Evolutionary conservation across 148 eudicot species (phyloP).

Genomic region (Dysphania ambrosioides): DNA sequence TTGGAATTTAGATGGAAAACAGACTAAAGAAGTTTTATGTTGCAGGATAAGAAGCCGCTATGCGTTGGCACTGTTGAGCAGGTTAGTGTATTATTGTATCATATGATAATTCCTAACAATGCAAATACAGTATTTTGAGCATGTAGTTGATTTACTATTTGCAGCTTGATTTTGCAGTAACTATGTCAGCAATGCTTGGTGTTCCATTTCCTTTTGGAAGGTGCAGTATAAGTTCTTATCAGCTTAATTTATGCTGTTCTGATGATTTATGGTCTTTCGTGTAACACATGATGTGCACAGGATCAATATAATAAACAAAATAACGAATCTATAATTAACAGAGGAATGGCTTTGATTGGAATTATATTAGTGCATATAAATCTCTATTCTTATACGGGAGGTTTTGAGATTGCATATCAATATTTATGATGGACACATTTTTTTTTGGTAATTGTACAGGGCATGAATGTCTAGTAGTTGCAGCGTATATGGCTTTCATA

Average conservation of each 20-base stretch:
- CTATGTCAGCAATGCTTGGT: constrained; percentile 90
- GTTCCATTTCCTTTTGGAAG: constrained; percentile 98
- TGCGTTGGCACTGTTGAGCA: constrained; percentile 78
- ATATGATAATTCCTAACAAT: not conserved
- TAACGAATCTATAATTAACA: not conserved
- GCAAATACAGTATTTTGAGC: not conserved
- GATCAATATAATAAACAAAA: not conserved
- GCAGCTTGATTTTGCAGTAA: constrained; percentile 97
- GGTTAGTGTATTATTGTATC: constrained; percentile 38
- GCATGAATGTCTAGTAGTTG: not conserved
- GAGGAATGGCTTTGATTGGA: not conserved
- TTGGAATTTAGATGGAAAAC: constrained; percentile 7
- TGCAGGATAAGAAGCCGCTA: constrained; percentile 60
- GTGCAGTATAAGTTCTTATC: constrained; percentile 48
- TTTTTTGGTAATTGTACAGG: not conserved
- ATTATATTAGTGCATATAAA: not conserved
- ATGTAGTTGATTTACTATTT: constrained; percentile 33
- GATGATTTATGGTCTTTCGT: not conserved
- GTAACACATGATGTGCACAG: not conserved
- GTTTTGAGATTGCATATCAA: not conserved
- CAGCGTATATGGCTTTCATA: not conserved
- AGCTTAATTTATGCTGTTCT: not conserved
- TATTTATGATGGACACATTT: not conserved
- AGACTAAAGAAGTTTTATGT: constrained; percentile 14
- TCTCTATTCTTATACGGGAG: not conserved